Evolutionary conservation across 2,329 filamentous ascomycete genomes (phyloP).

Genomic region (Nemania sp.): DNA sequence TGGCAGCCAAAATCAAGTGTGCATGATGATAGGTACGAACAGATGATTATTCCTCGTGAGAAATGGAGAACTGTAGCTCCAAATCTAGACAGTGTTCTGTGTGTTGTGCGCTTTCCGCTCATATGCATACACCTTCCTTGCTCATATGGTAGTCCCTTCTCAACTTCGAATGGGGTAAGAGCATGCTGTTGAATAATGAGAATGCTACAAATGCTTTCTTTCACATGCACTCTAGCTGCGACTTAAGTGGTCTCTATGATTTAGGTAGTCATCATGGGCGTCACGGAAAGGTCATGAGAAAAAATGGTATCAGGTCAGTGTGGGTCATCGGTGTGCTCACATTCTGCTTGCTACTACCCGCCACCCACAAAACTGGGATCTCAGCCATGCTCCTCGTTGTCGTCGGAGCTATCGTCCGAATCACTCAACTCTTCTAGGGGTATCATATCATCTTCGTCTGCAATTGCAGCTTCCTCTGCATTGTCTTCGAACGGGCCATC

Average conservation of each 20-base stretch:
- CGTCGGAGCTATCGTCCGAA: conserved; percentile 37
- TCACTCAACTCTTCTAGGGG: conserved; percentile 44
- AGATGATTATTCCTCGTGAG: not conserved
- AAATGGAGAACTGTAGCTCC: not conserved
- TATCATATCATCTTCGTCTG: conserved; percentile 52
- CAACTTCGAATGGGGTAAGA: not conserved
- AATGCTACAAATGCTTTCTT: not conserved
- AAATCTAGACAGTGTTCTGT: not conserved
- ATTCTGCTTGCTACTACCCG: conserved; percentile 19
- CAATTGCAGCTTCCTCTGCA: conserved; percentile 9
- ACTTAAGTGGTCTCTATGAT: not conserved
- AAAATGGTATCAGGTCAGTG: not conserved
- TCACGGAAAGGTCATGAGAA: not conserved
- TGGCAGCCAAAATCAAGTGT: conserved; percentile 10
- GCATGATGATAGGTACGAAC: not conserved
- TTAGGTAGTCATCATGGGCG: not conserved
- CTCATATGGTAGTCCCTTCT: not conserved
- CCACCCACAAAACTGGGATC: conserved; percentile 20
- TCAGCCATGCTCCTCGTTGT: conserved; percentile 41
- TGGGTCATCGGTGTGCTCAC: conserved; percentile 20
- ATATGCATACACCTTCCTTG: not conserved
- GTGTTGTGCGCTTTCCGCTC: conserved; percentile 6
- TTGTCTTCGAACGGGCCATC: conserved; percentile 40
- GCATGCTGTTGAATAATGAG: not conserved
- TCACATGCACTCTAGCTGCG: not conserved